phyloP scores from a whole-genome alignment of 75 land plant genomes.

The Sequoiadendron giganteum region DNA sequence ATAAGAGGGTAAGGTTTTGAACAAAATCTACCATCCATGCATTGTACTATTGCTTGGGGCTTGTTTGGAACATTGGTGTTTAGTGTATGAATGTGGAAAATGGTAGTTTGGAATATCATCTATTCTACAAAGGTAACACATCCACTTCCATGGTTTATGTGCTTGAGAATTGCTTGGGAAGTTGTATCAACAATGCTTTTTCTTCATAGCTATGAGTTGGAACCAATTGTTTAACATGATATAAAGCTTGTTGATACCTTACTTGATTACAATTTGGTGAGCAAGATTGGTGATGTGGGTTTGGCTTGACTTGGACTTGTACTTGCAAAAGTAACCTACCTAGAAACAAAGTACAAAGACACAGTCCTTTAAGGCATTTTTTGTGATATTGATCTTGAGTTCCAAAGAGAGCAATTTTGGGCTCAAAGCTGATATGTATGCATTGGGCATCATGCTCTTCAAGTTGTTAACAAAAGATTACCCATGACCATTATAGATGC shows the following conservation, averaged over 20 bases:
- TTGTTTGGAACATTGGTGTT: constrained; percentile 37
- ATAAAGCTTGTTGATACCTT: constrained; percentile 76
- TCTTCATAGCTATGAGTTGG: constrained; percentile 55
- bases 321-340: constrained; percentile 11
- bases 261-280: constrained; percentile 59
- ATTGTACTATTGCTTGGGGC: constrained; percentile 46
- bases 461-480: constrained; percentile 61
- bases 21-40: constrained; percentile 38
- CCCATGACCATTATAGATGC: constrained; percentile 50
- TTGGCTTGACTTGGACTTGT: constrained; percentile 39
- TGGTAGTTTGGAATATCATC: constrained; percentile 47
- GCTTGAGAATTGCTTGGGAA: constrained; percentile 64
- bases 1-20: constrained; percentile 52
- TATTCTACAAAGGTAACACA: constrained; percentile 26
- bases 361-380: constrained; percentile 71
- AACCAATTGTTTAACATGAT: constrained; percentile 66
- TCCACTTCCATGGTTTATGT: constrained; percentile 55
- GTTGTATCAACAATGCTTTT: constrained; percentile 60
- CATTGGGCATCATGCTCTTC: constrained; percentile 65
- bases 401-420: constrained; percentile 63
- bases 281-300: constrained; percentile 79
- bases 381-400: constrained; percentile 78
- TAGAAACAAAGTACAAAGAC: constrained; percentile 34
- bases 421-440: constrained; percentile 70
- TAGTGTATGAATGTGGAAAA: constrained; percentile 49